A percentile compares a stretch with the other conserved stretches of the same genome.
Evolutionary conservation across 208 protist species (phyloP).

Genomic region (Trypanosoma melophagium): DNA sequence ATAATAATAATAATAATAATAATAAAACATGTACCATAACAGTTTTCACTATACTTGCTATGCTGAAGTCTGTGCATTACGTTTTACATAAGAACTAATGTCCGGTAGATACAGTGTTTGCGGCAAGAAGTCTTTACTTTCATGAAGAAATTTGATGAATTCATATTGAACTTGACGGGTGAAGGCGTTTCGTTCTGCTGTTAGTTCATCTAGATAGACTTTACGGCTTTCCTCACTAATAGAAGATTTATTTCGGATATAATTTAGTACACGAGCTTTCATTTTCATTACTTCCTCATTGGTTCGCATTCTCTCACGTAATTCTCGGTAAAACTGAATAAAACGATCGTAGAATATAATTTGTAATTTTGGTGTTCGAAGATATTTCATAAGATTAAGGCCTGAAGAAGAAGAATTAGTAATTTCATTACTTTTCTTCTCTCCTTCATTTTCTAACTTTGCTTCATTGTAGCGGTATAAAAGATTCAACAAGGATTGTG

Average conservation of each 20-base stretch:
- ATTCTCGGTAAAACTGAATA: conserved; percentile 56
- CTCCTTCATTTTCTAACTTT: background rate
- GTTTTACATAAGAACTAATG: conserved; percentile 46
- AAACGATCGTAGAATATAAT: conserved; percentile 81
- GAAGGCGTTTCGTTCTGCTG: conserved; percentile 38
- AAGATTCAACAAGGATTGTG: conserved; percentile 82
- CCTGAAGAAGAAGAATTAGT: background rate
- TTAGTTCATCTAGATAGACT: conserved; percentile 46
- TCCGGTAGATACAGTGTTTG: conserved; percentile 81
- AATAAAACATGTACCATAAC: background rate
- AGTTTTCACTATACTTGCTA: background rate
- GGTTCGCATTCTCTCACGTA: conserved; percentile 42
- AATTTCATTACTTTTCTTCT: conserved; percentile 2
- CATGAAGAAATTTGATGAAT: conserved; percentile 84
- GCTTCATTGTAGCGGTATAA: conserved; percentile 78
- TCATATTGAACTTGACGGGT: conserved; percentile 72
- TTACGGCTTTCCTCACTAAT: conserved; percentile 39
- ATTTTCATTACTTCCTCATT: conserved; percentile 56
- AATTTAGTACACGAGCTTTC: conserved; percentile 38
- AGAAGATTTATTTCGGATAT: conserved; percentile 24
- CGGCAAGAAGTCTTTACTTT: conserved; percentile 75
- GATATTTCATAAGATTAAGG: conserved; percentile 79
- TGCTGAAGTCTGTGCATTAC: conserved; percentile 5
- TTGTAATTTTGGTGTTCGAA: conserved; percentile 64
- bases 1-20: background rate